Evolutionary conservation across 2,329 filamentous ascomycete genomes (phyloP).

Genomic region (Phoma sp.): DNA sequence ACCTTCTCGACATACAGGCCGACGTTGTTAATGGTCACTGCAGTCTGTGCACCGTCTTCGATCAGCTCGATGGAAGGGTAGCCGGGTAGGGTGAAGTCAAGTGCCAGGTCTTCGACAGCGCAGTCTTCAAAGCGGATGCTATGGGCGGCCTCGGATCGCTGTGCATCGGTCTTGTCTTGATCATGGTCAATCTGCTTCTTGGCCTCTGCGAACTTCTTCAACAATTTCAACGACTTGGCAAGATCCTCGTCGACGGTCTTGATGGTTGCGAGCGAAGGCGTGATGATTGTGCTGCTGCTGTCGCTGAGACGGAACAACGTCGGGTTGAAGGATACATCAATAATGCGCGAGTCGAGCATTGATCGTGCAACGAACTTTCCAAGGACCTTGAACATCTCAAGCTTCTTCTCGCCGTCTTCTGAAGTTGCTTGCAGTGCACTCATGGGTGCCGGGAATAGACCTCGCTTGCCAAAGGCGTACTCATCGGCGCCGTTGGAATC

Average conservation of each 20-base stretch:
- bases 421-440: slow-evolving; percentile 76
- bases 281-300: slow-evolving; percentile 65
- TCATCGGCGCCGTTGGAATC: slow-evolving; percentile 77
- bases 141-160: slow-evolving; percentile 75
- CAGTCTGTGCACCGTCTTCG: slow-evolving; percentile 73
- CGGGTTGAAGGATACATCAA: slow-evolving; percentile 96
- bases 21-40: slow-evolving; percentile 91
- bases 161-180: slow-evolving; percentile 66
- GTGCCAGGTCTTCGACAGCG: slow-evolving; percentile 81
- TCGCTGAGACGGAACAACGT: slow-evolving; percentile 97
- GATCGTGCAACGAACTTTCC: slow-evolving; percentile 97
- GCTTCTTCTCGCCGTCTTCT: slow-evolving; percentile 84
- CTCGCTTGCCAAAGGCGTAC: slow-evolving; percentile 83
- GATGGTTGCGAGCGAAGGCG: slow-evolving; percentile 86
- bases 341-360: slow-evolving; percentile 98
- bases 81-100: slow-evolving; percentile 95
- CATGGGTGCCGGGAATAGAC: slow-evolving; percentile 91
- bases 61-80: slow-evolving; percentile 84
- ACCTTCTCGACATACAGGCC: slow-evolving; percentile 86
- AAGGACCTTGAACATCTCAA: slow-evolving; percentile 89
- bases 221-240: slow-evolving; percentile 81
- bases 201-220: slow-evolving; percentile 84
- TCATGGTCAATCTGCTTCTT: slow-evolving; percentile 86
- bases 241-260: slow-evolving; percentile 88
- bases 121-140: slow-evolving; percentile 78